Base-by-base conservation (phyloP, 2,329 filamentous ascomycete species). In the Epichloe gansuensis region DNA sequence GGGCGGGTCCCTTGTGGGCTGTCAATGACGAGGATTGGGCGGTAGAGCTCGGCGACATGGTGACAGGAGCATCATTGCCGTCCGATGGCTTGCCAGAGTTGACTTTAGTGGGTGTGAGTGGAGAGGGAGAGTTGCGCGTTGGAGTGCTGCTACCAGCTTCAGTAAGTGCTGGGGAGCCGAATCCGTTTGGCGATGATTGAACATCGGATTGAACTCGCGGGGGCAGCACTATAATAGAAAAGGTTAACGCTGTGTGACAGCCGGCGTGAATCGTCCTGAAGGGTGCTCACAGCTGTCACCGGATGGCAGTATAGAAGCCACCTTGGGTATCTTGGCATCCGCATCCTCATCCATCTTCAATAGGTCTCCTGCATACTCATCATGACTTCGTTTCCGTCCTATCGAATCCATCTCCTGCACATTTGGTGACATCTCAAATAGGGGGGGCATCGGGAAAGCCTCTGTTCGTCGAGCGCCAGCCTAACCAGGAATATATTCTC, bases 381-480 rank as follows among this genome's bases (percentile, higher is more conserved):
- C 67, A 56, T 75, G 72, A 42, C 64, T 71, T 53, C 74, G 65
- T 61, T 78, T 78, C 49, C 69, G 67, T 47, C 65, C 63, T 31
- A 63, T 63, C 21, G 63, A 57, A 49, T 75, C 71, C 25, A 68
- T 63, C 59, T 74, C 72, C 60, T 71, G 69, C 34, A 75, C 67
- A 55, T 78, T 77, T 12, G 68, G 63, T 17, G 74, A 73, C 60
- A 76, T 66, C 50, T 70, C 66, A 44, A 69, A 64, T 27, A 78
- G 65, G 60, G 17, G 76, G 17, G 76, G 70, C 75, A 77, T 78
- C 54, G 62, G 55, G 47, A 50, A 31, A 42, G 27, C 23, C 2
- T 21, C 23, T 13, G 3, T 12, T 43, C 17, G 8, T 13, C 11
- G 23, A 23, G 23, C 21, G 23, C n/a, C 27, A 15, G 23, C 47